Base-by-base conservation (phyloP, 192 early-diverging fungal species). In the Chytriomyces sp. region DNA sequence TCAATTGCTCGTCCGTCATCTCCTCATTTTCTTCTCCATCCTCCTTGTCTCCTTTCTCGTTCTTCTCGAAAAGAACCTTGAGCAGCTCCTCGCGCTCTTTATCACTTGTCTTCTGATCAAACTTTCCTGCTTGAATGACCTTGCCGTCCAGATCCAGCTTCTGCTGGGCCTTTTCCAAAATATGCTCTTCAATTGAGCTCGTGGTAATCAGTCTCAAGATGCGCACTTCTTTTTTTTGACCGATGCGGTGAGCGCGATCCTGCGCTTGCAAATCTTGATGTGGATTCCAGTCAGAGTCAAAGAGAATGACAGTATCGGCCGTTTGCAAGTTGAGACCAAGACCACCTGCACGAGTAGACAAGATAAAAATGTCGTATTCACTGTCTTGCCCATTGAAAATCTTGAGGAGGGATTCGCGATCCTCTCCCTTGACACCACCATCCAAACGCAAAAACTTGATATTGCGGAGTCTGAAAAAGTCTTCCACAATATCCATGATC, bases 181-280 rank as follows among this genome's bases (percentile, higher is more conserved):
- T 98, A 55, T 84, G 89, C 80, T 98, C 98, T 78, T 99, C 98
- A 49, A 98, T 89, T 0, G 96, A 93, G 38, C 91, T 90, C 25
- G 91, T 87, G 1, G 95, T 95, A 53, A 99, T 90, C 65, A 99
- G 73, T 28, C 94, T 90, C 79, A 98, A 89, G 55, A 99, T 94
- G 22, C 93, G 90, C 28, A 99, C 98, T 83, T 97, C 95, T 69
- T 96, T 98, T 30, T 90, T 98, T 80, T 99, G 98, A 37, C 98
- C 98, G 67, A 99, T 99, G 82, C 98, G 94, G 84, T 99, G 96
- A 4, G 98, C 98, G 79, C 98, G 95, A 86, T 98, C 98, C 81
- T 96, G 96, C 4, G 98, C 98, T 83, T 99, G 98, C 53, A 96
- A 85, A 84, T 99, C 98, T 71, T 95, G 93, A 77, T 96, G 95